A percentile compares a stretch with the other conserved stretches of the same genome.
phyloP scores from a whole-genome alignment of 176 grass and related monocot genomes.

The Oryza australiensis region DNA sequence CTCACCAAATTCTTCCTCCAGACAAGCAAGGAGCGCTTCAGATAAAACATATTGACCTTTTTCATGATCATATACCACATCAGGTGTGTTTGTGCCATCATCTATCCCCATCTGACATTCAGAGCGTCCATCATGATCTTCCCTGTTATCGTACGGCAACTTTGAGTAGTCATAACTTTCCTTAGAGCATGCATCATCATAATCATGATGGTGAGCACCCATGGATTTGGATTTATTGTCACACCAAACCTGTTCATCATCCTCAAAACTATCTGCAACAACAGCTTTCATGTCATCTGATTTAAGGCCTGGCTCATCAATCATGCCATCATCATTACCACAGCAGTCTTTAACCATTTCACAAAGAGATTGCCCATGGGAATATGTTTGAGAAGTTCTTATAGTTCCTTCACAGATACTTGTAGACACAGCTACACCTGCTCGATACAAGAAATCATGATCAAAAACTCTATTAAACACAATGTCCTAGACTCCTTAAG shows the following conservation, averaged over 20 bases:
- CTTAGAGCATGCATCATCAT: conserved; percentile 42
- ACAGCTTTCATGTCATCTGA: conserved; percentile 37
- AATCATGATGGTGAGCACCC: conserved; percentile 28
- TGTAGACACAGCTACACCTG: conserved; percentile 38
- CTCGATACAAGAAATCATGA: conserved; percentile 28
- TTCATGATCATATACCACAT: conserved; percentile 51
- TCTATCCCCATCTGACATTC: conserved; percentile 30
- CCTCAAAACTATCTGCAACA: conserved; percentile 83
- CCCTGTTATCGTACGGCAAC: conserved; percentile 30
- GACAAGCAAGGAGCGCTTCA: conserved; percentile 71
- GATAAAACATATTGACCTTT: conserved; percentile 69
- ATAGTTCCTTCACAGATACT: conserved; percentile 28
- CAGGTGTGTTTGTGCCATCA: conserved; percentile 32
- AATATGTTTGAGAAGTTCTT: conserved; percentile 26
- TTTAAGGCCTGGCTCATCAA: conserved; percentile 37
- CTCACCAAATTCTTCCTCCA: conserved; percentile 72
- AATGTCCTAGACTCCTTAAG: neutral
- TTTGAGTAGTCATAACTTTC: conserved; percentile 37
- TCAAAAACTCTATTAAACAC: conserved; percentile 22
- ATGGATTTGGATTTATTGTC: conserved; percentile 24
- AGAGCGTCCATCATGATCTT: conserved; percentile 30
- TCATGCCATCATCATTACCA: conserved; percentile 26
- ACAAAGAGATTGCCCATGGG: conserved; percentile 14
- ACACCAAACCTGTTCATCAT: conserved; percentile 37
- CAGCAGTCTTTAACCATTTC: conserved; percentile 36